These are phyloP conservation scores for Hypoxylon sp. DNA, from an alignment of 2,329 filamentous ascomycete genomes.

Conservation along the genomic window DNA sequence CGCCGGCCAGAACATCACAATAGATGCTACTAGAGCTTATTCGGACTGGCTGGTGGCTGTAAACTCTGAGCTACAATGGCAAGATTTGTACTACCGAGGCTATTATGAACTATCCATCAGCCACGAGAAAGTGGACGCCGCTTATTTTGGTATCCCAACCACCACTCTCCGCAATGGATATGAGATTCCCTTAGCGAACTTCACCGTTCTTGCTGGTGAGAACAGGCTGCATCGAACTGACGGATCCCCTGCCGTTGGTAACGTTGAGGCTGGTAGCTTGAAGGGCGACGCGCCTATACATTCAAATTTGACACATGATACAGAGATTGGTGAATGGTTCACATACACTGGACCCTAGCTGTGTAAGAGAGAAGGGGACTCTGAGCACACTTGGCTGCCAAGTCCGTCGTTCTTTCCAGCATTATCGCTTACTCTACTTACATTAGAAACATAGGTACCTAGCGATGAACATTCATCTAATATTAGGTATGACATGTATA, in stretches of 20 bases:
- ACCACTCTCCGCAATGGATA: conserved; percentile 66
- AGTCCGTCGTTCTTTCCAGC: background rate
- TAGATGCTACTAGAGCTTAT: conserved; percentile 62
- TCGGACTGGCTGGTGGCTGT: conserved; percentile 60
- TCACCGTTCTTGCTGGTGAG: conserved; percentile 70
- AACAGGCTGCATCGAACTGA: conserved; percentile 61
- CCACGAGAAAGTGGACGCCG: conserved; percentile 67
- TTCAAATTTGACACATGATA: conserved; percentile 71
- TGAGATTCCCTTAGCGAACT: conserved; percentile 73
- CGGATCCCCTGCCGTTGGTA: conserved; percentile 46
- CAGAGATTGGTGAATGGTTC: conserved; percentile 56
- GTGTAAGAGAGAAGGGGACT: background rate
- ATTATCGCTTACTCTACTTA: background rate
- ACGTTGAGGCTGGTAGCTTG: conserved; percentile 62
- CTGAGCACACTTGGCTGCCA: background rate
- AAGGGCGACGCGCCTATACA: conserved; percentile 56
- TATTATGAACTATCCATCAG: conserved; percentile 73
- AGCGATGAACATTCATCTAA: background rate
- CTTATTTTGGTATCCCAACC: conserved; percentile 68
- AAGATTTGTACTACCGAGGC: conserved; percentile 74
- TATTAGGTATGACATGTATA: background rate
- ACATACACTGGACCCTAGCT: conserved; percentile 39
- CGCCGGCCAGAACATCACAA: conserved; percentile 69
- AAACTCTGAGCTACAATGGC: conserved; percentile 74
- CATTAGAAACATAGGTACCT: background rate